A percentile compares a stretch with the other conserved stretches of the same genome.
Conservation (phyloP, 1,284 basidiomycete genomes). For the Cystobasidium pallidum region DNA sequence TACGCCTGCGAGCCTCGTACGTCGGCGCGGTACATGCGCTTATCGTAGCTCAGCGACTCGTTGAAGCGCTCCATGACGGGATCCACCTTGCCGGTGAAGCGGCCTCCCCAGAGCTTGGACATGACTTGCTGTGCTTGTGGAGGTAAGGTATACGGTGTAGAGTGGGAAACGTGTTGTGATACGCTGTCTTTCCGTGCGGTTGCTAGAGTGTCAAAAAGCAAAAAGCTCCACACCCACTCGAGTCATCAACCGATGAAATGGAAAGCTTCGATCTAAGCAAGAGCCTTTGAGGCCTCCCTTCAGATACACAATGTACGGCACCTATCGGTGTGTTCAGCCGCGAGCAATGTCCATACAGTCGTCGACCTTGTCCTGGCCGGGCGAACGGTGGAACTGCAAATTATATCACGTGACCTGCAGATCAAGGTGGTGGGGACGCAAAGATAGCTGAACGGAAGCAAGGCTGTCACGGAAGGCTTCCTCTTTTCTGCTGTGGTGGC, state of each 20-base stretch:
- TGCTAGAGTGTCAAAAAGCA: neutral
- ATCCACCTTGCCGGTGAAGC: conserved; percentile 85
- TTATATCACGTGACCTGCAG: conserved; percentile 3
- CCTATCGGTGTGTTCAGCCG: no score
- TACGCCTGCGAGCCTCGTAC: conserved; percentile 95
- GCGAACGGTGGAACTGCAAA: conserved; percentile 2
- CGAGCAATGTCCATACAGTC: no score
- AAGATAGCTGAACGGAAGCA: no score
- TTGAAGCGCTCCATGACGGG: conserved; percentile 94
- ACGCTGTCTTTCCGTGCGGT: no score
- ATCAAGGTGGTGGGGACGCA: neutral
- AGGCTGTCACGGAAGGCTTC: neutral
- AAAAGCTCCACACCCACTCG: neutral
- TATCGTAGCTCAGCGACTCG: conserved; percentile 91
- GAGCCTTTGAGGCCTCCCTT: no score
- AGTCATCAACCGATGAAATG: no score
- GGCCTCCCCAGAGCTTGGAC: conserved; percentile 59
- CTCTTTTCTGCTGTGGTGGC: neutral
- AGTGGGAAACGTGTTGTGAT: neutral
- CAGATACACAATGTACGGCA: no score
- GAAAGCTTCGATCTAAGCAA: no score
- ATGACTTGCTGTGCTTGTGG: conserved; percentile 25
- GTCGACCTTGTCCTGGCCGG: neutral
- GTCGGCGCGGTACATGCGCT: conserved; percentile 89
- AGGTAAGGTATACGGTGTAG: neutral